Evolutionary conservation across 2,329 filamentous ascomycete species (phyloP), one percentile per base, ranked within the genome.

Genomic region (Thelonectria discophora): DNA sequence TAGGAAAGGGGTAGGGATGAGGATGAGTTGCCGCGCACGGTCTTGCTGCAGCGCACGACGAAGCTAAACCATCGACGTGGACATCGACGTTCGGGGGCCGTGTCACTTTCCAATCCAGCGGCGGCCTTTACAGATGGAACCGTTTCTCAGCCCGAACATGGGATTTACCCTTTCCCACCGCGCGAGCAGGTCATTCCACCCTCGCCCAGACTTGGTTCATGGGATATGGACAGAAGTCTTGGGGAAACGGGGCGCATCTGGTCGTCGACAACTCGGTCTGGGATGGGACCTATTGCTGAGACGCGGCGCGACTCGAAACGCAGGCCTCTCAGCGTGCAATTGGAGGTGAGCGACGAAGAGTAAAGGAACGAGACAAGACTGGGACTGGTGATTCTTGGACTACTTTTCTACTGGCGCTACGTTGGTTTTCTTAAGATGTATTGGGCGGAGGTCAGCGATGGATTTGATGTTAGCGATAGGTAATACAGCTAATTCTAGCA

Each of bases 371-470:
- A 30, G 42, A 15, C 45, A n/a, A 30, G 11, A 12, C 18, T 15
- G 27, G 15, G 13, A 37, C 39, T 37, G 34, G 10, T 2, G 34
- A 37, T 13, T 37, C 6, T 37, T 49, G 53, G 46, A 53, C 15
- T 48, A 57, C 43, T 37, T 53, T 49, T 37, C 49, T n/a, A 30
- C 15, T 37, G 34, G 34, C 34, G 27, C 27, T 30, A 30, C 11
- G 8, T 37, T 37, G 34, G 34, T 37, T 60, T 53, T 60, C 52
- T 40, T 53, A 34, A 46, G 56, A 13, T 13, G 20, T 66, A 51
- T 32, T 40, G 54, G 30, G 34, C n/a, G 45, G 47, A 48, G 49
- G 57, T 55, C 55, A 53, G 55, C 48, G 43, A 60, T 49, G 30
- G 37, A 30, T 48, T 48, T 48, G 39, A 18, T 15, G 37, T 42